A percentile compares a stretch with the other conserved stretches of the same genome.
These are phyloP conservation scores for Geum urbanum DNA, from an alignment of 306 rosid species.

Conservation along the genomic window DNA sequence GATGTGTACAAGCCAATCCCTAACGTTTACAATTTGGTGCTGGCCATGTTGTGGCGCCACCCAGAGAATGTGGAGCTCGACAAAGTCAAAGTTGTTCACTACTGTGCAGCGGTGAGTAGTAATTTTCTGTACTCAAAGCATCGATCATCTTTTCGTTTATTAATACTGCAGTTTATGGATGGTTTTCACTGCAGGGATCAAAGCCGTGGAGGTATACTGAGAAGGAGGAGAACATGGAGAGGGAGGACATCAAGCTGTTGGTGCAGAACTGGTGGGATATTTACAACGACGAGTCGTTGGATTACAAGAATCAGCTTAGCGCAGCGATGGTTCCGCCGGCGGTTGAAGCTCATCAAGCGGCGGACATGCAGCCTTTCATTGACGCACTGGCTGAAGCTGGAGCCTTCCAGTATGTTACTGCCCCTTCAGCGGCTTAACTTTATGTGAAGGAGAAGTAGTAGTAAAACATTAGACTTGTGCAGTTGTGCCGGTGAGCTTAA, in stretches of 20 bases:
- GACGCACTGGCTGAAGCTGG: slow-evolving; percentile 49
- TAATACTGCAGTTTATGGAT: no score
- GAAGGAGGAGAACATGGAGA: slow-evolving; percentile 71
- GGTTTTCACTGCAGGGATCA: slow-evolving; percentile 44
- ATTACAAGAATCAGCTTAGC: slow-evolving; percentile 30
- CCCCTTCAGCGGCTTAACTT: slow-evolving; percentile 81
- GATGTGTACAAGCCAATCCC: slow-evolving; percentile 55
- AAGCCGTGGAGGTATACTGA: slow-evolving; percentile 90
- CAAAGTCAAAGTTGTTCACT: slow-evolving; percentile 62
- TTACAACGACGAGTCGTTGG: slow-evolving; percentile 50
- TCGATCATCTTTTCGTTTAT: neutral
- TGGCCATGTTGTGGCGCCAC: slow-evolving; percentile 85
- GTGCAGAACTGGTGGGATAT: slow-evolving; percentile 78
- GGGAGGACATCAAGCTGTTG: slow-evolving; percentile 70
- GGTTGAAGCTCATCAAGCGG: slow-evolving; percentile 14
- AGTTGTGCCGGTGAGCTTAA: neutral
- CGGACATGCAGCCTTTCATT: slow-evolving; percentile 39
- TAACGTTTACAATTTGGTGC: slow-evolving; percentile 48
- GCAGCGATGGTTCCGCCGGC: slow-evolving; percentile 3
- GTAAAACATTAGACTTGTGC: no score
- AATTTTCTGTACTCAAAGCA: neutral
- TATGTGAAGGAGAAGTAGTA: neutral
- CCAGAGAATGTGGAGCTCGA: slow-evolving; percentile 55
- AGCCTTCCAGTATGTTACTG: slow-evolving; percentile 41
- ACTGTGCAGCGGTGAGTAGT: slow-evolving; percentile 60